These are phyloP conservation scores for Scenedesmus sp. DNA, from an alignment of 163 green algal genomes.

Conservation along the genomic window DNA sequence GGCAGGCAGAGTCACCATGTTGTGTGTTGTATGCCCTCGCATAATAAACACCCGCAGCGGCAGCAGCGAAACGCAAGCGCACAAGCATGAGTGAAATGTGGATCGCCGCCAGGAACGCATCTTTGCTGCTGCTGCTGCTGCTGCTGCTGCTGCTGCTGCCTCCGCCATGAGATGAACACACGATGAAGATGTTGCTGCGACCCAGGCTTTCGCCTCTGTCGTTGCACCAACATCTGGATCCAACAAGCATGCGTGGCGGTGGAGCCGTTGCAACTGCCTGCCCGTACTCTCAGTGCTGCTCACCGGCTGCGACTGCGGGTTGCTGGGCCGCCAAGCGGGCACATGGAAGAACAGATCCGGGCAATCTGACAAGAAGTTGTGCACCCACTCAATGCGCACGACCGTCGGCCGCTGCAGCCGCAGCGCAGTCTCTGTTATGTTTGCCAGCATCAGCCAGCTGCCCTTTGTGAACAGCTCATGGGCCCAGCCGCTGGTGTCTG, in stretches of 20 bases:
- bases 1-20: background rate
- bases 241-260: background rate
- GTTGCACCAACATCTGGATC: background rate
- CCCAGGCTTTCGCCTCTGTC: background rate
- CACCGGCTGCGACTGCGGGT: background rate
- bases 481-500: conserved; percentile 7
- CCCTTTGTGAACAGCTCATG: background rate
- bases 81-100: no score
- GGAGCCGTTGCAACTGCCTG: background rate
- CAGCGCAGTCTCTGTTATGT: background rate
- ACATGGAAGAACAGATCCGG: conserved; percentile 47
- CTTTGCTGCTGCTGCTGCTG: background rate
- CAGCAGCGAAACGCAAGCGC: no score
- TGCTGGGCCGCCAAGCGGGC: conserved; percentile 9
- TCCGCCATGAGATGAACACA: no score
- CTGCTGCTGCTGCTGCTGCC: background rate
- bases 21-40: background rate
- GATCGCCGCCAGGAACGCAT: no score
- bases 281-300: background rate
- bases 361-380: conserved; percentile 17
- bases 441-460: conserved; percentile 25
- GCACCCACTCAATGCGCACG: conserved; percentile 22
- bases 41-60: no score
- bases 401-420: background rate
- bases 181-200: no score